phyloP scores from a whole-genome alignment of 495 filamentous ascomycete species.

The Aspergillus ellipticus region DNA sequence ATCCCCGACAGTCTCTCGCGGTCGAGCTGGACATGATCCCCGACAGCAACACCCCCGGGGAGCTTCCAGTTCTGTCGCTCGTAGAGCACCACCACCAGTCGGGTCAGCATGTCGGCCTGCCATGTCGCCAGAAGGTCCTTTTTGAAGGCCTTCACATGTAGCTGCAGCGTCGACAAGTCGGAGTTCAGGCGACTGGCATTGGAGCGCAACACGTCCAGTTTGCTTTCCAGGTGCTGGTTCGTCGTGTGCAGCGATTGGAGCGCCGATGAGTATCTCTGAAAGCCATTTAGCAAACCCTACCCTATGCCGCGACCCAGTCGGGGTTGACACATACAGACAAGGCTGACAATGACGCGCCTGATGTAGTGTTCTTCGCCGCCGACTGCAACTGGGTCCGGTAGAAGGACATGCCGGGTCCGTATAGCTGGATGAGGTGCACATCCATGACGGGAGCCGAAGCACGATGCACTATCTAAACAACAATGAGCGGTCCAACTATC shows the following conservation, averaged over 20 bases:
- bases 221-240: slow-evolving; percentile 22
- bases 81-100: slow-evolving; percentile 36
- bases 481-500: slow-evolving; percentile 11
- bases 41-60: slow-evolving; percentile 18
- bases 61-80: slow-evolving; percentile 23
- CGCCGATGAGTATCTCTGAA: slow-evolving; percentile 15
- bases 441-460: slow-evolving; percentile 11
- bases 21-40: slow-evolving; percentile 11
- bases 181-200: slow-evolving; percentile 23
- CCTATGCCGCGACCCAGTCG: too few relatives aligned
- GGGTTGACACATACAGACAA: slow-evolving; percentile 11
- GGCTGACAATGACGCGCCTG: neutral
- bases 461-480: neutral
- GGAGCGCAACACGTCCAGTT: slow-evolving; percentile 19
- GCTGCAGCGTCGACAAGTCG: slow-evolving; percentile 27
- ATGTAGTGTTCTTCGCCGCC: neutral
- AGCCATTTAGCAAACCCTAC: neutral
- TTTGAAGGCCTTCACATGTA: slow-evolving; percentile 26
- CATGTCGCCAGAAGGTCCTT: slow-evolving; percentile 31
- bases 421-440: slow-evolving; percentile 16
- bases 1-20: slow-evolving; percentile 22
- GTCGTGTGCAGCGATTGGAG: slow-evolving; percentile 22
- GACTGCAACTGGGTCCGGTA: slow-evolving; percentile 14
- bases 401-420: slow-evolving; percentile 26
- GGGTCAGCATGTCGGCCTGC: slow-evolving; percentile 39